Evolutionary conservation across 495 filamentous ascomycete genomes (phyloP).

Genomic region (Penicillium dipodomyicola): DNA sequence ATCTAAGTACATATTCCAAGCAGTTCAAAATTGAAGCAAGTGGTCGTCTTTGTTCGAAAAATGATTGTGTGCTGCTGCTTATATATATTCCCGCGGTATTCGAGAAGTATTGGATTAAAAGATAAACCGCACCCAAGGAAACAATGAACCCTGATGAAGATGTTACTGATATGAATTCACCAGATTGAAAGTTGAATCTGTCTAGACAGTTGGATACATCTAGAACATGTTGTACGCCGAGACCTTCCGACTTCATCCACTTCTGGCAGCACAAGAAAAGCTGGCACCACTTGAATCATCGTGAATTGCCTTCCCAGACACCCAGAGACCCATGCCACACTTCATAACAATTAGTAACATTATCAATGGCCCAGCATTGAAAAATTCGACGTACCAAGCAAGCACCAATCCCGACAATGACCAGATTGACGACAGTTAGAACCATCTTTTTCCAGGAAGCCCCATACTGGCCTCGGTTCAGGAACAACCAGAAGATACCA

Average conservation of each 20-base stretch:
- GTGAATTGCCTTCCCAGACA: conserved; percentile 32
- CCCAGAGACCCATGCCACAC: conserved; percentile 34
- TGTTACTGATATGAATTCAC: not conserved
- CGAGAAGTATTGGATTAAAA: not conserved
- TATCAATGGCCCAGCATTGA: not conserved
- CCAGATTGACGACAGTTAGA: conserved; percentile 33
- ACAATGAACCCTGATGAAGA: not conserved
- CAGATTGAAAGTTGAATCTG: not conserved
- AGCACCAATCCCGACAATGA: conserved; percentile 30
- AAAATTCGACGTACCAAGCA: conserved; percentile 22
- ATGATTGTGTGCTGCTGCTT: too few species aligned
- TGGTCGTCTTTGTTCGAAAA: too few species aligned
- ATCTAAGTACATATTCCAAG: too few species aligned
- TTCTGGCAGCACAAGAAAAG: conserved; percentile 23
- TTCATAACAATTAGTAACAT: not conserved
- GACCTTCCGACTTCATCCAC: not conserved
- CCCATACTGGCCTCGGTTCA: conserved; percentile 35
- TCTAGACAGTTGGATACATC: not conserved
- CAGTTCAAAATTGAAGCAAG: not conserved
- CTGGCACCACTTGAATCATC: conserved; percentile 15
- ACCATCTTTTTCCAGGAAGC: conserved; percentile 25
- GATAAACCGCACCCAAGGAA: not conserved
- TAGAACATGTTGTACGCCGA: too few species aligned
- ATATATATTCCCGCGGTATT: not conserved
- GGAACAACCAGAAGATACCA: conserved; percentile 39